phyloP scores from a whole-genome alignment of 2,329 filamentous ascomycete species.

The Clonostachys solani region DNA sequence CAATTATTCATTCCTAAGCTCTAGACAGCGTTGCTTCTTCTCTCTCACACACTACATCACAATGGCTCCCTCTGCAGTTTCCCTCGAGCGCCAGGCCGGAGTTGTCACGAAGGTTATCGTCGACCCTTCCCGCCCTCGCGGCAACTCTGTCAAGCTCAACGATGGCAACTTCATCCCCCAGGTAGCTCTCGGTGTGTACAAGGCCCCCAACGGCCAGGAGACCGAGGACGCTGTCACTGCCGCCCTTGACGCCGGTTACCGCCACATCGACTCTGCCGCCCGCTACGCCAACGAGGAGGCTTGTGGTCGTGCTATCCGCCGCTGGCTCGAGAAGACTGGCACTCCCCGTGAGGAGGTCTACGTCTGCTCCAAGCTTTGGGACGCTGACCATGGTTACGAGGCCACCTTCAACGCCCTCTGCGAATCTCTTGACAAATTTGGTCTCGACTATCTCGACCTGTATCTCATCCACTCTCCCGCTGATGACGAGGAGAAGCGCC shows the following conservation, averaged over 20 bases:
- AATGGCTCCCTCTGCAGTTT: constrained; percentile 29
- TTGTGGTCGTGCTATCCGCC: constrained; percentile 64
- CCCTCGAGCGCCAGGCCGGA: constrained; percentile 23
- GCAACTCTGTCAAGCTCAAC: constrained; percentile 53
- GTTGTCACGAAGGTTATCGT: constrained; percentile 19
- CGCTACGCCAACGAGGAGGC: constrained; percentile 64
- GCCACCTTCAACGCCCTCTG: constrained; percentile 51
- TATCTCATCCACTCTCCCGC: constrained; percentile 60
- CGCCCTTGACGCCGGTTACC: constrained; percentile 19
- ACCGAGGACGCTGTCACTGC: constrained; percentile 37
- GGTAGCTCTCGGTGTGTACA: constrained; percentile 42
- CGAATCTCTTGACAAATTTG: constrained; percentile 62
- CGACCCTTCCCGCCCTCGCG: constrained; percentile 11
- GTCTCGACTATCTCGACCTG: constrained; percentile 68
- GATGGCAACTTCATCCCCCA: constrained; percentile 66
- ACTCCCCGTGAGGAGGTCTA: constrained; percentile 64
- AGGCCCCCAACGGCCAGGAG: constrained; percentile 39
- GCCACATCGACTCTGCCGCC: constrained; percentile 50
- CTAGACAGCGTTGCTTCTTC: neutral
- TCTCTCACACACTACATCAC: constrained; percentile 6
- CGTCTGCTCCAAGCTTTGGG: constrained; percentile 64
- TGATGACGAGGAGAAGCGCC: constrained; percentile 58
- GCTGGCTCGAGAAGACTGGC: constrained; percentile 51
- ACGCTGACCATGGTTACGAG: constrained; percentile 24
- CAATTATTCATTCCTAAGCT: neutral